A percentile compares a stretch with the other conserved stretches of the same genome.
Conservation (phyloP, 306 rosid genomes). For the Citrullus mucosospermus region DNA sequence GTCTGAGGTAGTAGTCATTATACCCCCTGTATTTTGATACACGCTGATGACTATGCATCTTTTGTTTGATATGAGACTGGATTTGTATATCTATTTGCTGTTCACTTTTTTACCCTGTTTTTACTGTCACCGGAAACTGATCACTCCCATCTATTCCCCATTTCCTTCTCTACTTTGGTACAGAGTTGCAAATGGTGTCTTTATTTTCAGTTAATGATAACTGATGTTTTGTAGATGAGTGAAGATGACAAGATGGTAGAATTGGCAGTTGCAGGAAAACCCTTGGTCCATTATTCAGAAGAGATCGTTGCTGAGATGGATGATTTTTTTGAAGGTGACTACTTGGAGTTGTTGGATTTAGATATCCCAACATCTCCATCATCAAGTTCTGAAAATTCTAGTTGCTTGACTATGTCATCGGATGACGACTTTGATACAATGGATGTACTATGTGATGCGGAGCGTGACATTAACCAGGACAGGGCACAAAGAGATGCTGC, state of each 20-base stretch:
- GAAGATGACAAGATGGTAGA: constrained; percentile 5
- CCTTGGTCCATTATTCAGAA: constrained; percentile 3
- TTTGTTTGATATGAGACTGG: not conserved
- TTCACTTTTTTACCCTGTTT: not conserved
- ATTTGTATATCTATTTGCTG: not conserved
- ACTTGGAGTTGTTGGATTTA: constrained; percentile 28
- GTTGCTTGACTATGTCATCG: constrained; percentile 27
- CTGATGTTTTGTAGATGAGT: constrained; percentile 13
- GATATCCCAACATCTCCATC: constrained; percentile 17
- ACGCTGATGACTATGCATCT: not conserved
- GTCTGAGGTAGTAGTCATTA: constrained; percentile 13
- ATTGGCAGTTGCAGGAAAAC: constrained; percentile 10
- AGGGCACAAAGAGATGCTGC: constrained; percentile 5
- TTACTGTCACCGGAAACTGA: not conserved
- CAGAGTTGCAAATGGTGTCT: not conserved
- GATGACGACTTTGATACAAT: constrained; percentile 23
- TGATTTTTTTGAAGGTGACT: constrained; percentile 16
- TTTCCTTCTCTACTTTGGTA: not conserved
- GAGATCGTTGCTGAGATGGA: constrained; percentile 6
- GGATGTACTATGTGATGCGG: constrained; percentile 20
- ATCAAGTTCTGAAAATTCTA: constrained; percentile 28
- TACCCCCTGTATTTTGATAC: not conserved
- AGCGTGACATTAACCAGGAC: not conserved
- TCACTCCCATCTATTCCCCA: not conserved
- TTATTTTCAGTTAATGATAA: constrained; percentile 2